Percentiles rank a stretch among this genome's conserved stretches.
Evolutionary conservation across 495 filamentous ascomycete species (phyloP).

Genomic region (Pseudotulostoma volvatum): DNA sequence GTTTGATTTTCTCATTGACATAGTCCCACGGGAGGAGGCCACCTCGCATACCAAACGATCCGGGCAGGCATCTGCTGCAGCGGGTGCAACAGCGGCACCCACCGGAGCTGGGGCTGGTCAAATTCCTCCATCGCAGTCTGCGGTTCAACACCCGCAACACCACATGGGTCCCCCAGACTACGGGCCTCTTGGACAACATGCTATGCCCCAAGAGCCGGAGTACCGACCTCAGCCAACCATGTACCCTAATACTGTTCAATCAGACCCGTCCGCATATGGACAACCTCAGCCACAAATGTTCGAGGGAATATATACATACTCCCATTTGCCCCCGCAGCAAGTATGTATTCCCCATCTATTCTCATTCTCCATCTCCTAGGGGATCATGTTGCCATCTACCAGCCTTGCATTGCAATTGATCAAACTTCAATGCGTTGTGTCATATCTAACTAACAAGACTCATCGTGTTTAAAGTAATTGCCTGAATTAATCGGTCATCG

Average conservation of each 20-base stretch:
- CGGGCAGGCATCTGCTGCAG: slow-evolving; percentile 37
- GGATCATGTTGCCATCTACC: too few species aligned
- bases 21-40: slow-evolving; percentile 90
- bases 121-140: slow-evolving; percentile 44
- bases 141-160: slow-evolving; percentile 39
- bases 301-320: slow-evolving; percentile 68
- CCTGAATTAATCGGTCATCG: too few species aligned
- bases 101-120: slow-evolving; percentile 32
- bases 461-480: too few species aligned
- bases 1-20: slow-evolving; percentile 99
- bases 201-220: slow-evolving; percentile 54
- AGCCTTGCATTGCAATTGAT: too few species aligned
- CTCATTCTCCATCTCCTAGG: too few species aligned
- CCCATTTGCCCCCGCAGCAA: slow-evolving; percentile 70
- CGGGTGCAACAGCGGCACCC: slow-evolving; percentile 32
- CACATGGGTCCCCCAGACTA: slow-evolving; percentile 62
- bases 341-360: slow-evolving; percentile 44
- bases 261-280: slow-evolving; percentile 52
- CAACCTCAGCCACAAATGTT: slow-evolving; percentile 70
- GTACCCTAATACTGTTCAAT: slow-evolving; percentile 62
- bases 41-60: slow-evolving; percentile 64
- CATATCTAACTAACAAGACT: too few species aligned
- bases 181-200: slow-evolving; percentile 39
- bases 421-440: too few species aligned
- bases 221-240: slow-evolving; percentile 61